Evolutionary conservation across 2,329 filamentous ascomycete genomes (phyloP), one percentile per base, ranked within the genome.

Genomic region (Cordyceps cateniannulata): DNA sequence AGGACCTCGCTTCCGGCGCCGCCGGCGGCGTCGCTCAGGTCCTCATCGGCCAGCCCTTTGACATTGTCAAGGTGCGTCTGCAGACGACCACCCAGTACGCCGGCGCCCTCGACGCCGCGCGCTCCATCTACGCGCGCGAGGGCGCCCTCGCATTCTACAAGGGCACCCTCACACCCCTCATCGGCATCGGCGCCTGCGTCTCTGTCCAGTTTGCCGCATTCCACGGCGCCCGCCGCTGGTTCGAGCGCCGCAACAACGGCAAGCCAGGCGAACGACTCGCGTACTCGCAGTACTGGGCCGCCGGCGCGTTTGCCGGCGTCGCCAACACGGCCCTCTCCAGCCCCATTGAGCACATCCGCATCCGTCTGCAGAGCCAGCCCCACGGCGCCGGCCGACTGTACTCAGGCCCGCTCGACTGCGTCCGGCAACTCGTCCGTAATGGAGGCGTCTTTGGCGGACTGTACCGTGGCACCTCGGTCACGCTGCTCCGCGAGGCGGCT

Each of bases 181-280:
- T 99, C 61, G 95, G 95, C 66, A 98, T 99, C 71, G 95, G 95
- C 67, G 95, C 95, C 67, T 99, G 95, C 74, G 93, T 95, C 50
- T 97, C 92, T n/a, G 89, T 99, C 69, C 95, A 99, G 80, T 99
- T 99, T 75, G 95, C 93, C 65, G 95, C 90, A 69, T 99, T 98
- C 82, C 92, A 97, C 80, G 88, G 89, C 71, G 93, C 93, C 9
- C 90, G 91, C 63, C 90, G 95, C 62, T 88, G 84, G 69, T 86
- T 99, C 72, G 93, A 98, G 78, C 79, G 84, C 49, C 81, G 83
- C 66, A 96, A 96, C 76, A 72, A 83, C 85, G 73, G 77, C 81
- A 80, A 50, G 80, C 51, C 79, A 87, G 63, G 68, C 64, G 72
- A 72, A 67, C 62, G 73, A 25, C 84, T 98, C 32, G 84, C 84